Conservation (phyloP, 164 flowering plant species). For the Stephania japonica region DNA sequence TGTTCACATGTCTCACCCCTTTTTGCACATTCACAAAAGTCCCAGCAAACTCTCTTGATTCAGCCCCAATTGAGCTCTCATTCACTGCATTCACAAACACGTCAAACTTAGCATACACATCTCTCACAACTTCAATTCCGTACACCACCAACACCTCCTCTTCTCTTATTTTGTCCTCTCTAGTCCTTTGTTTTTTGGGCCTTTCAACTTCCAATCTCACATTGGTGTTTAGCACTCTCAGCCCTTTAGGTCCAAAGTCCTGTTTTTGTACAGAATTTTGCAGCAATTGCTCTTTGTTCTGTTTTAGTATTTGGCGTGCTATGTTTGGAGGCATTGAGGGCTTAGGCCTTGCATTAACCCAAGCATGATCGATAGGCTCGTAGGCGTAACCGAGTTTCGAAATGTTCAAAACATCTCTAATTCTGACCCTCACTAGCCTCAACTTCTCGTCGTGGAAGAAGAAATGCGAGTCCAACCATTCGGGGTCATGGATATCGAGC, state of each 20-base stretch:
- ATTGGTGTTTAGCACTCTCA: constrained; percentile 11
- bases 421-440: constrained; percentile 16
- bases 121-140: constrained; percentile 16
- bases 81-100: too few relatives aligned
- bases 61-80: constrained; percentile 9
- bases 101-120: too few relatives aligned
- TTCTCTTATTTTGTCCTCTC: neutral
- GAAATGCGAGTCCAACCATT: constrained; percentile 22
- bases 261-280: neutral
- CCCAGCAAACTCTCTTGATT: constrained; percentile 27
- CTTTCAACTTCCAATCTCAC: constrained; percentile 9
- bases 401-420: constrained; percentile 15
- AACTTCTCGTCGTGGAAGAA: constrained; percentile 22
- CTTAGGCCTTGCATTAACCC: constrained; percentile 22
- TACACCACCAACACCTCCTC: constrained; percentile 15
- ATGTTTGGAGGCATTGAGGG: constrained; percentile 24
- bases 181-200: constrained; percentile 1
- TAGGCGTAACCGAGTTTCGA: constrained; percentile 16
- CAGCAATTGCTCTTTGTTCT: neutral
- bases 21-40: constrained; percentile 20
- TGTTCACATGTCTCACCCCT: constrained; percentile 17
- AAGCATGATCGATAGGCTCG: constrained; percentile 13
- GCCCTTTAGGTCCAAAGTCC: constrained; percentile 15
- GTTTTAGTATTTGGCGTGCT: constrained; percentile 17
- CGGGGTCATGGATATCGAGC: constrained; percentile 14